These are phyloP conservation scores for Gynostemma pentaphyllum DNA, from an alignment of 306 rosid genomes.

Conservation along the genomic window DNA sequence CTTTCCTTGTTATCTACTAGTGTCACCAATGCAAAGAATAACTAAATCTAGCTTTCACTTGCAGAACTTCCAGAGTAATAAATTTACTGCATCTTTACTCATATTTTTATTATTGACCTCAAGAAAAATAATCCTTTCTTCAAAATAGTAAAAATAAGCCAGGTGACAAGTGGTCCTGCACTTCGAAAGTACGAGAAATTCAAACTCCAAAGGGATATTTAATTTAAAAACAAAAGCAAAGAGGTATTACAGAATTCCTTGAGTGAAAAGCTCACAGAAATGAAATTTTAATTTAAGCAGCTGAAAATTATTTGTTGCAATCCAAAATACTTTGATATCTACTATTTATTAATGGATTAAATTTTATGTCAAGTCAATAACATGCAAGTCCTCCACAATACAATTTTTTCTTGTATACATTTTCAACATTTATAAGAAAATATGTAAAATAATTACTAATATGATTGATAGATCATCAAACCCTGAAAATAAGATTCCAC, in stretches of 20 bases:
- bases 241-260: background rate
- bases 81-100: background rate
- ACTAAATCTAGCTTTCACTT: background rate
- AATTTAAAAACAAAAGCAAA: background rate
- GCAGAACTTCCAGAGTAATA: background rate
- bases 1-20: background rate
- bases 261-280: background rate
- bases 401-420: too few relatives aligned
- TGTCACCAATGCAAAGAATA: background rate
- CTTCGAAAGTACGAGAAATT: too few relatives aligned
- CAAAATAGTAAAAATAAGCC: background rate
- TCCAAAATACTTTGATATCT: background rate
- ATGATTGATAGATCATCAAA: background rate
- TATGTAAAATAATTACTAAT: background rate
- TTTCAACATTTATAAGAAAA: background rate
- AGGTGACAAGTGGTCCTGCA: background rate
- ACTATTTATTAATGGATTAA: background rate
- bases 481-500: background rate
- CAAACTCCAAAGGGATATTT: too few relatives aligned
- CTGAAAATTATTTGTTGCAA: background rate
- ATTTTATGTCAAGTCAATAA: background rate
- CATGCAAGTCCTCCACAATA: too few relatives aligned
- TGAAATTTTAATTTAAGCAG: background rate
- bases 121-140: background rate
- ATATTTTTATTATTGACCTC: background rate